Evolutionary conservation across 345 rosid genomes (phyloP).

Genomic region (Crucihimalaya himalaica): DNA sequence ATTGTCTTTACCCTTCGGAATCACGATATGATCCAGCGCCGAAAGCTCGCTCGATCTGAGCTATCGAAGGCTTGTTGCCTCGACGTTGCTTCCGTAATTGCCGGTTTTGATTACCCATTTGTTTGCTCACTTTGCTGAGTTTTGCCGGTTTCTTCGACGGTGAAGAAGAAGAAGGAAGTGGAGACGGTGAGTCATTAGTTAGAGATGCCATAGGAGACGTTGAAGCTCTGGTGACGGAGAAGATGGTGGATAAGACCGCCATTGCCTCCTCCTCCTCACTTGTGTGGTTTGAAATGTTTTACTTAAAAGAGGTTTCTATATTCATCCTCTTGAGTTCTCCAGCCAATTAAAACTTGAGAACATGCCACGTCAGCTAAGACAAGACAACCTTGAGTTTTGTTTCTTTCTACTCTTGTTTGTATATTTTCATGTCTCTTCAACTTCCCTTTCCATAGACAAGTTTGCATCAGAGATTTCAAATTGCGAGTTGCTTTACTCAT

Average conservation of each 20-base stretch:
- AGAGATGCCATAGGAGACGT: slow-evolving; percentile 32
- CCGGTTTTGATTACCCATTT: slow-evolving; percentile 20
- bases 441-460: not conserved
- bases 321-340: not conserved
- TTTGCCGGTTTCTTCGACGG: slow-evolving; percentile 14
- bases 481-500: too few species aligned
- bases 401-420: not conserved
- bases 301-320: not conserved
- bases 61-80: slow-evolving; percentile 48
- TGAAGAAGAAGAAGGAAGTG: slow-evolving; percentile 13
- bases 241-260: slow-evolving; percentile 43
- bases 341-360: not conserved
- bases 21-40: slow-evolving; percentile 86
- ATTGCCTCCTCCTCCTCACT: slow-evolving; percentile 23
- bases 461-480: too few species aligned
- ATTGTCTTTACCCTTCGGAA: slow-evolving; percentile 46
- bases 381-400: not conserved
- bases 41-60: slow-evolving; percentile 72
- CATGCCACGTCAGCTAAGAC: not conserved
- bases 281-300: slow-evolving; percentile 26
- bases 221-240: slow-evolving; percentile 30
- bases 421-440: not conserved
- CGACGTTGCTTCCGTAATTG: slow-evolving; percentile 22
- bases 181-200: slow-evolving; percentile 16
- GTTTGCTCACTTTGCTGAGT: slow-evolving; percentile 6